Evolutionary conservation across 2,329 filamentous ascomycete genomes (phyloP).

Genomic region (Colletotrichum chlorophyti): DNA sequence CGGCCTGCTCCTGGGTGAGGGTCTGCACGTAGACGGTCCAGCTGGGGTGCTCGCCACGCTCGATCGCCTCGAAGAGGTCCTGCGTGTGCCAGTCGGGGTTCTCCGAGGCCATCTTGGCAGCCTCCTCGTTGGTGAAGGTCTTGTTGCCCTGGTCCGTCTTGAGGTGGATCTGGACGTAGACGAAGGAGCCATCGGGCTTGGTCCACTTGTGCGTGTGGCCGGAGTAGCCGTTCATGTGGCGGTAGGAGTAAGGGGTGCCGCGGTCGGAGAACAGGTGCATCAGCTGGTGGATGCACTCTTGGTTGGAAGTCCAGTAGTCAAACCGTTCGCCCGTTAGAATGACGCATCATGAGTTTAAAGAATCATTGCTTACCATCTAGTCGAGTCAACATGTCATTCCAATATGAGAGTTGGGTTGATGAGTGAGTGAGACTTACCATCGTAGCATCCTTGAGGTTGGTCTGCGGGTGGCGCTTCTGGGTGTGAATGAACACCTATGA

Average conservation of each 20-base stretch:
- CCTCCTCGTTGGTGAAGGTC: constrained; percentile 65
- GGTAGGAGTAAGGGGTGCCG: constrained; percentile 69
- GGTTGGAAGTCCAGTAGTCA: constrained; percentile 62
- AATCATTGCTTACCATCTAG: constrained; percentile 9
- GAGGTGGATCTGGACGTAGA: constrained; percentile 70
- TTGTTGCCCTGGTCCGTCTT: constrained; percentile 69
- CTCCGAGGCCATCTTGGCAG: constrained; percentile 56
- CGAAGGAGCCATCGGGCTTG: constrained; percentile 70
- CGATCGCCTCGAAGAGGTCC: constrained; percentile 70
- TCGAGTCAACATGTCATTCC: not conserved
- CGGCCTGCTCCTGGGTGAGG: constrained; percentile 66
- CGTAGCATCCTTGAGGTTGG: constrained; percentile 73
- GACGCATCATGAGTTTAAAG: not conserved
- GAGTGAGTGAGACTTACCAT: constrained; percentile 54
- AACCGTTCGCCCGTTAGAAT: constrained; percentile 42
- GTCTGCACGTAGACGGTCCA: constrained; percentile 72
- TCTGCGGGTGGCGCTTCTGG: constrained; percentile 77
- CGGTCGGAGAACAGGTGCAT: constrained; percentile 73
- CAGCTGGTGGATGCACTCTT: constrained; percentile 68
- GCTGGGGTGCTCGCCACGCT: constrained; percentile 64
- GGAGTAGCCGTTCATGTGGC: constrained; percentile 73
- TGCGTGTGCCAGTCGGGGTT: constrained; percentile 69
- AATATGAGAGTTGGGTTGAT: not conserved
- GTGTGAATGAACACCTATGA: constrained; percentile 71
- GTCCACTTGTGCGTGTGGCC: constrained; percentile 70